A percentile compares a stretch with the other conserved stretches of the same genome.
phyloP scores from a whole-genome alignment of 2,329 filamentous ascomycete species.

The Neonectria ditissima region DNA sequence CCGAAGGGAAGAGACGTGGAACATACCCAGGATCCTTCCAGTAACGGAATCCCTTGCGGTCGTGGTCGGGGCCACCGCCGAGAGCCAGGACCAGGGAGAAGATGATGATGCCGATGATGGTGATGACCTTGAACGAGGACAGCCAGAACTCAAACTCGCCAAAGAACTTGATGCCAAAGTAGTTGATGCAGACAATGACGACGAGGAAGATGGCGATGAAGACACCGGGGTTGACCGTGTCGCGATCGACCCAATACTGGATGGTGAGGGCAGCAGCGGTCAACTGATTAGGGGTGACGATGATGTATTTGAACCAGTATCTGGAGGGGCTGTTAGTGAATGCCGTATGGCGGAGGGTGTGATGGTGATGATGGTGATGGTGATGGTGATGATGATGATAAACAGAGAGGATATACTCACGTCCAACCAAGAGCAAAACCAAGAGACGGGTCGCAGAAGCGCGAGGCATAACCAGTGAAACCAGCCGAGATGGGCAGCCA shows the following conservation, averaged over 20 bases:
- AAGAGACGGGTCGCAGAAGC: conserved; percentile 84
- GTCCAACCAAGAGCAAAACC: conserved; percentile 83
- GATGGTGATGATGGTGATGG: neutral
- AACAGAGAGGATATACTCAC: conserved; percentile 55
- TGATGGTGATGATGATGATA: too few relatives aligned
- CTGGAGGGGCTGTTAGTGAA: conserved; percentile 46
- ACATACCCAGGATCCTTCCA: conserved; percentile 67
- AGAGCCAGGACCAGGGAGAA: conserved; percentile 72
- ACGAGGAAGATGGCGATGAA: conserved; percentile 80
- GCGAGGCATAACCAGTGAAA: conserved; percentile 83
- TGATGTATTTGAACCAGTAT: conserved; percentile 83
- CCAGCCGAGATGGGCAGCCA: conserved; percentile 83
- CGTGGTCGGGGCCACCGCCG: conserved; percentile 73
- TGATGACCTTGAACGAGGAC: conserved; percentile 75
- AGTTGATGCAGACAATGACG: conserved; percentile 73
- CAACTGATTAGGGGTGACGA: conserved; percentile 86
- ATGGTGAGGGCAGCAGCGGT: conserved; percentile 85
- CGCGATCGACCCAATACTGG: conserved; percentile 77
- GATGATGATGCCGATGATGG: conserved; percentile 74
- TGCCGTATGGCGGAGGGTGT: neutral
- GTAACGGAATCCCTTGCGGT: conserved; percentile 74
- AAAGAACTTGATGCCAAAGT: conserved; percentile 75
- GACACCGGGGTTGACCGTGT: conserved; percentile 79
- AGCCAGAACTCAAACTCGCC: conserved; percentile 74
- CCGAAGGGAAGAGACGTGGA: neutral